A percentile compares a stretch with the other conserved stretches of the same genome.
Conservation (phyloP, 2,329 filamentous ascomycete species). For the Pseudonectria foliicola region DNA sequence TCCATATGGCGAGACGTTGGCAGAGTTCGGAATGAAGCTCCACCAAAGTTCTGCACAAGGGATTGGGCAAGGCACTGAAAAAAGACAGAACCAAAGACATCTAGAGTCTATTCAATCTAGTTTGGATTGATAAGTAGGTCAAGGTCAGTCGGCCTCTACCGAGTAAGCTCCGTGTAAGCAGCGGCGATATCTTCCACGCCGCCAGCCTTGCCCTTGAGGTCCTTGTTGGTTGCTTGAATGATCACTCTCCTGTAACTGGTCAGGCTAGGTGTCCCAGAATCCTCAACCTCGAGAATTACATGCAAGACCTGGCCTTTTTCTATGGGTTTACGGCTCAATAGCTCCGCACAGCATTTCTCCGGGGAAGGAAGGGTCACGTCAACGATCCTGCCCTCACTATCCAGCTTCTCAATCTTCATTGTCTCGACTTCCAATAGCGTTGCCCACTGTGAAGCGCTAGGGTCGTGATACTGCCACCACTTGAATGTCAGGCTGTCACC, state of each 20-base stretch:
- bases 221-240: conserved; percentile 26
- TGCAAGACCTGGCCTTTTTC: conserved; percentile 38
- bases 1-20: too few species aligned
- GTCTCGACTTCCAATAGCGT: conserved; percentile 29
- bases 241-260: conserved; percentile 40
- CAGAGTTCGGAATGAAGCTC: too few species aligned
- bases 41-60: too few species aligned
- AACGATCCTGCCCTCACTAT: conserved; percentile 19
- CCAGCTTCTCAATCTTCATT: conserved; percentile 17
- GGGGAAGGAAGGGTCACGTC: conserved; percentile 31
- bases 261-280: conserved; percentile 35
- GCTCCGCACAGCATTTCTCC: conserved; percentile 29
- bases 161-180: conserved; percentile 2
- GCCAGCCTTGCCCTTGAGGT: conserved; percentile 18
- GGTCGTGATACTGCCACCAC: conserved; percentile 42
- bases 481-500: conserved; percentile 35
- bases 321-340: conserved; percentile 28
- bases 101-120: too few species aligned
- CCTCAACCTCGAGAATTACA: conserved; percentile 41
- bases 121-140: too few species aligned
- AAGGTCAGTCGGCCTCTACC: background rate
- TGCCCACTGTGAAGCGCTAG: conserved; percentile 32
- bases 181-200: conserved; percentile 10
- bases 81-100: too few species aligned
- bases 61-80: too few species aligned